These are phyloP conservation scores for Citrullus mucosospermus DNA, from an alignment of 306 rosid genomes.

Conservation along the genomic window DNA sequence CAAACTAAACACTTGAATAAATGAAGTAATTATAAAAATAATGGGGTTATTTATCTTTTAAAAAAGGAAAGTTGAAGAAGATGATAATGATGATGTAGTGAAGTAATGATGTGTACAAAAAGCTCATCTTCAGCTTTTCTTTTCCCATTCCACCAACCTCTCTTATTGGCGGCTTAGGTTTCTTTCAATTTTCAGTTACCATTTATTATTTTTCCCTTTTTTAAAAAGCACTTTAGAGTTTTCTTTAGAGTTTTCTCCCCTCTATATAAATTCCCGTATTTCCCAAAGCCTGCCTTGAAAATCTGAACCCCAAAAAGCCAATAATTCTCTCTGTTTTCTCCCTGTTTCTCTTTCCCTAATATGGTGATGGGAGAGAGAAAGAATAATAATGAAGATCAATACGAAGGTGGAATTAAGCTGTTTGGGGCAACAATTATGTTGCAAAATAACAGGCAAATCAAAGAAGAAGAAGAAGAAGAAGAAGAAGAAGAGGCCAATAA, in stretches of 20 bases:
- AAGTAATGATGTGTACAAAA: constrained; percentile 50
- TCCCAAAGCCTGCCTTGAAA: not conserved
- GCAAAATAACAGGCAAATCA: constrained; percentile 17
- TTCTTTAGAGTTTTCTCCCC: not conserved
- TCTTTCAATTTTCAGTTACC: constrained; percentile 15
- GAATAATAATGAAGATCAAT: constrained; percentile 14
- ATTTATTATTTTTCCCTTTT: not conserved
- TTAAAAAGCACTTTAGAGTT: not conserved
- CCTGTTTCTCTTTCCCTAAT: not conserved
- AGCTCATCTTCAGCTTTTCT: constrained; percentile 38
- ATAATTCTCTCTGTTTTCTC: not conserved
- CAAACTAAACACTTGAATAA: too few relatives aligned
- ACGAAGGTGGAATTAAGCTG: constrained; percentile 57
- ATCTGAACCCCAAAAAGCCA: not conserved
- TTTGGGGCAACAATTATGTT: constrained; percentile 63
- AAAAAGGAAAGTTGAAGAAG: not conserved
- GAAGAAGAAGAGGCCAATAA: not conserved
- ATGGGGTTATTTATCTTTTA: too few relatives aligned
- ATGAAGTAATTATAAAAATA: too few relatives aligned
- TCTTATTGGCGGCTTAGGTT: constrained; percentile 17
- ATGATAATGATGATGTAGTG: constrained; percentile 28
- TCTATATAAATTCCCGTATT: not conserved
- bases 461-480: constrained; percentile 6
- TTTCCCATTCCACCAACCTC: constrained; percentile 21
- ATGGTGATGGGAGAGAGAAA: constrained; percentile 28